These are phyloP conservation scores for Fomitopsis pinicola DNA, from an alignment of 1,284 basidiomycete species.

Conservation along the genomic window DNA sequence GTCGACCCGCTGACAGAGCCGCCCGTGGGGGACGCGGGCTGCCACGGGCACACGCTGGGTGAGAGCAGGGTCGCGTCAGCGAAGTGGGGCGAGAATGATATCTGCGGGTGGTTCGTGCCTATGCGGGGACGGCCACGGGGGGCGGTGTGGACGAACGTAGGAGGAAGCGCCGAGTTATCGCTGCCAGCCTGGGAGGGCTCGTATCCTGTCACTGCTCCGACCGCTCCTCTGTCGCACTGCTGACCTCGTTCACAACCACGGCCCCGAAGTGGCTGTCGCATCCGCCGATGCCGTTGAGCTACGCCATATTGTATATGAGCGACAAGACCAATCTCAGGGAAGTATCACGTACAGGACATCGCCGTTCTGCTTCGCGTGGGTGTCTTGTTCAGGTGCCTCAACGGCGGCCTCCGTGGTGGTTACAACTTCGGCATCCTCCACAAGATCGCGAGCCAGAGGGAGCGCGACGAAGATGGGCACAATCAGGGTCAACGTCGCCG, in stretches of 20 bases:
- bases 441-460: neutral
- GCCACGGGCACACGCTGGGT: conserved; percentile 17
- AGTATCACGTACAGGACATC: neutral
- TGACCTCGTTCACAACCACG: conserved; percentile 30
- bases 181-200: conserved; percentile 12
- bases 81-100: conserved; percentile 12
- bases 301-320: neutral
- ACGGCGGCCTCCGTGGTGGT: neutral
- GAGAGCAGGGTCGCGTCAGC: conserved; percentile 22
- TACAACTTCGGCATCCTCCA: neutral
- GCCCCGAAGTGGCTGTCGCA: conserved; percentile 5
- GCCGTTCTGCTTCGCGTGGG: too few species aligned
- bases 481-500: conserved; percentile 28
- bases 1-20: conserved; percentile 26
- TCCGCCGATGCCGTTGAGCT: neutral
- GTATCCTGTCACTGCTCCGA: conserved; percentile 24
- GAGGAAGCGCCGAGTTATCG: conserved; percentile 6
- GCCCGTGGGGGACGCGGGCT: conserved; percentile 9
- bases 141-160: conserved; percentile 12
- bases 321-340: neutral
- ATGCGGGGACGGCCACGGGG: conserved; percentile 19
- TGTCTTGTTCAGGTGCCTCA: neutral
- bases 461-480: conserved; percentile 6
- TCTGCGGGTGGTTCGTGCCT: conserved; percentile 14
- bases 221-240: conserved; percentile 30